These are phyloP conservation scores for Candida sp. DNA, from an alignment of 1,139 yeast genomes.

Conservation along the genomic window DNA sequence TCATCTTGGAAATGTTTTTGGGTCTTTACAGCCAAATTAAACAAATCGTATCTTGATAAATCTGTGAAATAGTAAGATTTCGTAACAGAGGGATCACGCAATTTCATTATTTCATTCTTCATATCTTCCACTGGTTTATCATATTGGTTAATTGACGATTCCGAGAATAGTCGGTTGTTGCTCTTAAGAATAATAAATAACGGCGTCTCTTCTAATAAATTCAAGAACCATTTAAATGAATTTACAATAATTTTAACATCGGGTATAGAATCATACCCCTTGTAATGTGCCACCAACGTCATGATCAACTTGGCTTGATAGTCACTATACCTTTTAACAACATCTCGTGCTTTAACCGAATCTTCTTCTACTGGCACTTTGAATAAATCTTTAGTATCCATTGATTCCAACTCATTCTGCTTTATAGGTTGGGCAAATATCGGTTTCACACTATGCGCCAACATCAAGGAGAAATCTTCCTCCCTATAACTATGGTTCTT, in stretches of 20 bases:
- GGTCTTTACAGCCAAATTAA: conserved; percentile 22
- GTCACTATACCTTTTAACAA: conserved; percentile 15
- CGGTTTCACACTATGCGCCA: conserved; percentile 13
- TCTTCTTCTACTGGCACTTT: conserved; percentile 5
- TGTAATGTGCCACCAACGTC: conserved; percentile 18
- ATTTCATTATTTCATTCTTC: conserved; percentile 8
- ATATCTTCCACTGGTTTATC: conserved; percentile 20
- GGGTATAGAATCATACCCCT: conserved; percentile 17
- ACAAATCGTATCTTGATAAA: conserved; percentile 24
- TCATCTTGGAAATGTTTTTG: conserved; percentile 5
- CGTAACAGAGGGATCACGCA: conserved; percentile 6
- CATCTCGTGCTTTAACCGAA: conserved; percentile 10
- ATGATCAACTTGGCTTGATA: conserved; percentile 19
- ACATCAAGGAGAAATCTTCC: conserved; percentile 21
- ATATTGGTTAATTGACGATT: conserved; percentile 20
- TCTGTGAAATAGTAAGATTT: conserved; percentile 30
- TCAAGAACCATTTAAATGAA: conserved; percentile 27
- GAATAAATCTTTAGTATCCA: conserved; percentile 14
- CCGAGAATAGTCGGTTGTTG: conserved; percentile 25
- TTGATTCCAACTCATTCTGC: conserved; percentile 11
- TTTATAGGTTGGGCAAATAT: conserved; percentile 15
- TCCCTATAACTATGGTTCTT: conserved; percentile 11
- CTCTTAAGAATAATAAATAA: conserved; percentile 29
- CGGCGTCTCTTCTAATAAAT: conserved; percentile 28
- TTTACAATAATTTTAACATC: conserved; percentile 9